phyloP scores from a whole-genome alignment of 169 alveolate species.

The Amoebophrya sp. region DNA sequence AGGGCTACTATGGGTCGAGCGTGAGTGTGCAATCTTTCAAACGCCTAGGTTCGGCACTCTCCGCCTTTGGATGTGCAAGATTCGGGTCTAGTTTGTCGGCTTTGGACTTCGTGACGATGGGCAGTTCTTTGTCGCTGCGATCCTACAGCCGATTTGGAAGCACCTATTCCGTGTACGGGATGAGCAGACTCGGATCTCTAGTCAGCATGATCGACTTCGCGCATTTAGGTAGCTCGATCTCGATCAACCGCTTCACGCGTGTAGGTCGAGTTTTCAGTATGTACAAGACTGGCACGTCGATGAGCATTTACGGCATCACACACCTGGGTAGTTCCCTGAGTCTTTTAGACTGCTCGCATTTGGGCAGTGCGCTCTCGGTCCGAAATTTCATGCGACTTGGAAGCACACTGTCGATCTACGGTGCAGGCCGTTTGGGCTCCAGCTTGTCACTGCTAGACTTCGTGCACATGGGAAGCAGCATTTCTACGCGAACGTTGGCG shows the following conservation, averaged over 20 bases:
- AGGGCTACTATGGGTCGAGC: neutral
- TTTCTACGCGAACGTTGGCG: neutral
- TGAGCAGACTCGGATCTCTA: neutral
- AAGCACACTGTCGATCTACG: neutral
- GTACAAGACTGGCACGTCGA: constrained; percentile 15
- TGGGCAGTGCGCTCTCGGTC: neutral
- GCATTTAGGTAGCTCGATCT: constrained; percentile 11
- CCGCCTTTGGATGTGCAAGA: neutral
- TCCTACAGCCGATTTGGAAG: neutral
- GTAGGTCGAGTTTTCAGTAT: too few relatives aligned
- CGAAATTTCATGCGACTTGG: constrained; percentile 29
- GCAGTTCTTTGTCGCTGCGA: constrained; percentile 31
- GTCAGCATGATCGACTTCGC: constrained; percentile 23
- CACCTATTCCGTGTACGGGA: neutral
- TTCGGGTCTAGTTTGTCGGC: constrained; percentile 11
- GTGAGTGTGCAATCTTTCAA: neutral
- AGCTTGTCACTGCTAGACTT: neutral
- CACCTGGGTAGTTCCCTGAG: neutral
- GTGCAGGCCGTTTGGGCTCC: neutral
- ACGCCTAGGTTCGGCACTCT: neutral
- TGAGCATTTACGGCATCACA: neutral
- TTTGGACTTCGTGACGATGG: constrained; percentile 31
- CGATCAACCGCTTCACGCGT: neutral
- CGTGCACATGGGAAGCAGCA: neutral
- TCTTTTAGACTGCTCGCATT: neutral